Conservation (phyloP, 441 rosid genomes). For the Croton laevigatus region DNA sequence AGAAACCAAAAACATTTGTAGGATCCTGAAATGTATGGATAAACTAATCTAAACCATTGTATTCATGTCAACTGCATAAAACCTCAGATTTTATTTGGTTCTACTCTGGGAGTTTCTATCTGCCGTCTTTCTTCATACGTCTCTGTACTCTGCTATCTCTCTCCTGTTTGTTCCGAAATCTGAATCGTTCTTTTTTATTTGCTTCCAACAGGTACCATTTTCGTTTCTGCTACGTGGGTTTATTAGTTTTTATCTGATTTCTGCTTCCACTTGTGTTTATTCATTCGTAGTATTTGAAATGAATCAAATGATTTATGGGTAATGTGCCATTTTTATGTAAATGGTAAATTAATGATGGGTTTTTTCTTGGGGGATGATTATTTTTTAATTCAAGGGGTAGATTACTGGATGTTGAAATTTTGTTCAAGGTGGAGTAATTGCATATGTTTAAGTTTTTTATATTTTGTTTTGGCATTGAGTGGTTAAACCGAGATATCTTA, state of each 20-base stretch:
- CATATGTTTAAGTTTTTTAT: not conserved
- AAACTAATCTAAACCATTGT: not conserved
- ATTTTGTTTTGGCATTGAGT: not conserved
- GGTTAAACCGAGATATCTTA: not conserved
- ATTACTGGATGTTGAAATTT: not conserved
- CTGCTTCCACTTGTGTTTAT: not conserved
- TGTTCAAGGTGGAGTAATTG: not conserved
- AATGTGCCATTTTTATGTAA: not conserved
- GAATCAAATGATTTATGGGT: not conserved
- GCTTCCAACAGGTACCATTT: slow-evolving; percentile 12
- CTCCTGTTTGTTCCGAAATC: not conserved
- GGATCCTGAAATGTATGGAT: not conserved
- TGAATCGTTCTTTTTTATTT: slow-evolving; percentile 13
- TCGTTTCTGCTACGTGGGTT: not conserved
- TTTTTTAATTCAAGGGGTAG: not conserved
- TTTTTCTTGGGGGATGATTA: no score
- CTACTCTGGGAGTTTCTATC: not conserved
- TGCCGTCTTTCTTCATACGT: not conserved
- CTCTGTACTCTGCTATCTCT: not conserved
- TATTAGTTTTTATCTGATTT: not conserved
- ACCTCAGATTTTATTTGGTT: not conserved
- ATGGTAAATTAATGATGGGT: no score
- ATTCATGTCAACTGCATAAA: not conserved
- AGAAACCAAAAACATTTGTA: no score
- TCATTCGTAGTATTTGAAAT: not conserved